These are phyloP conservation scores for Boehmeria nivea DNA, from an alignment of 306 rosid genomes.

Conservation along the genomic window DNA sequence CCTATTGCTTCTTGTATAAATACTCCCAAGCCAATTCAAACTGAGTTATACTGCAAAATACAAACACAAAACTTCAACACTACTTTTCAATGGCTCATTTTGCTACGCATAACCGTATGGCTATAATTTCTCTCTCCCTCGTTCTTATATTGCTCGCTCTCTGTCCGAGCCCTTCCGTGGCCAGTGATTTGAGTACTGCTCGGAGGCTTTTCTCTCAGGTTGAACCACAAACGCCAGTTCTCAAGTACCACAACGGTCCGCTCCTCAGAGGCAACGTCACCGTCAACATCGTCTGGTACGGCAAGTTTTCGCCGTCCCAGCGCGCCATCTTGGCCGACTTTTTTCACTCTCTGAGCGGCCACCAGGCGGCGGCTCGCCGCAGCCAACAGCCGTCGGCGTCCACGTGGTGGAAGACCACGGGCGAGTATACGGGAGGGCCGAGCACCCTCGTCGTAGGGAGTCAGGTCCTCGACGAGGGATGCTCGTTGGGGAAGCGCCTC, in stretches of 20 bases:
- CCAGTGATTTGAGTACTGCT: neutral
- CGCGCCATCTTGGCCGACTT: slow-evolving; percentile 27
- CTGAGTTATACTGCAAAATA: neutral
- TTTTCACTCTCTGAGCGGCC: slow-evolving; percentile 19
- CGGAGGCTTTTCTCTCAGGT: slow-evolving; percentile 20
- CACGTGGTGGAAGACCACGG: slow-evolving; percentile 28
- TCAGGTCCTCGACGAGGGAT: slow-evolving; percentile 16
- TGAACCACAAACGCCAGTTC: slow-evolving; percentile 7
- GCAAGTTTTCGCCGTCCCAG: slow-evolving; percentile 22
- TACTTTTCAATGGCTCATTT: slow-evolving; percentile 29
- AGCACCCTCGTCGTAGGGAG: slow-evolving; percentile 15
- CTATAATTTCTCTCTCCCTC: slow-evolving; percentile 13
- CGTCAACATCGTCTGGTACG: slow-evolving; percentile 28
- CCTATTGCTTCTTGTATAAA: neutral
- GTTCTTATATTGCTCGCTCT: neutral
- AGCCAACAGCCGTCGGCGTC: slow-evolving; percentile 14
- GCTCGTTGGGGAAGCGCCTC: slow-evolving; percentile 15
- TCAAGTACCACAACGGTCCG: slow-evolving; percentile 32
- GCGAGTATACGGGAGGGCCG: slow-evolving; percentile 17
- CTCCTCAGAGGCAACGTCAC: slow-evolving; percentile 26
- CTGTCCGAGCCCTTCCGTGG: slow-evolving; percentile 6
- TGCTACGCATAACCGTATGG: neutral
- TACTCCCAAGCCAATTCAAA: neutral
- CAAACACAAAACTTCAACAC: neutral
- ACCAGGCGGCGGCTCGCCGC: neutral